These are phyloP conservation scores for Nidularia pulvinata DNA, from an alignment of 768 basidiomycete species.

Conservation along the genomic window DNA sequence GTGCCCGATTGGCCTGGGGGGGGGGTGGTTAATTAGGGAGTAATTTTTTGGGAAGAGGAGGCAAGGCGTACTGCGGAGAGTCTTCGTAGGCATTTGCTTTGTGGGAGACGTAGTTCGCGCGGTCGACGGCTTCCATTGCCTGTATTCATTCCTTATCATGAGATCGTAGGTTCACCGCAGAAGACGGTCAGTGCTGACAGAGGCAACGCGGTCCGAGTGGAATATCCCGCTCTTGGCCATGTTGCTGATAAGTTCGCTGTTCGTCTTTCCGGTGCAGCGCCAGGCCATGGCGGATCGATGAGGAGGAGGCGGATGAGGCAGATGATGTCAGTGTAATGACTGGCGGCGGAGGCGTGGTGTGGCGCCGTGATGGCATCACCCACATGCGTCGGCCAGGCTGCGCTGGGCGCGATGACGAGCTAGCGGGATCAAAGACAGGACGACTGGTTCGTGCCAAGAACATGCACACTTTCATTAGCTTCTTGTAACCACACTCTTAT, in stretches of 20 bases:
- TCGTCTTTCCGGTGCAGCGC: slow-evolving; percentile 71
- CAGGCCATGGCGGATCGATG: slow-evolving; percentile 64
- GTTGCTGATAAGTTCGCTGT: slow-evolving; percentile 73
- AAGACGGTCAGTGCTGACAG: too few species aligned
- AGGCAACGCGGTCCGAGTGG: slow-evolving; percentile 44
- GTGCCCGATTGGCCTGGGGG: slow-evolving; percentile 68
- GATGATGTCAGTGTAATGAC: neutral
- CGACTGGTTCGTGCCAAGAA: too few species aligned
- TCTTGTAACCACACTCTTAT: too few species aligned
- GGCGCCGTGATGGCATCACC: neutral
- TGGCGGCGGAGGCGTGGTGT: neutral
- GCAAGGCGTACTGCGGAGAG: slow-evolving; percentile 58
- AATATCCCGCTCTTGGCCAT: slow-evolving; percentile 56
- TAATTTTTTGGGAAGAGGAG: neutral
- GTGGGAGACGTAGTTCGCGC: slow-evolving; percentile 64
- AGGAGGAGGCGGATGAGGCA: neutral
- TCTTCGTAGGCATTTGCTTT: slow-evolving; percentile 67
- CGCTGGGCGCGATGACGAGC: neutral
- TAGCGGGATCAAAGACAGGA: too few species aligned
- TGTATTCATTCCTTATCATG: slow-evolving; percentile 14
- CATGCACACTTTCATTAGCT: too few species aligned
- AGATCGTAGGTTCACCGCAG: too few species aligned
- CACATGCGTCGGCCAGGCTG: too few species aligned
- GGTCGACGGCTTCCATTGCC: slow-evolving; percentile 74
- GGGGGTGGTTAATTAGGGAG: neutral